These are phyloP conservation scores for Globisporangium mamillatum DNA, from an alignment of 352 stramenopile genomes.

Conservation along the genomic window DNA sequence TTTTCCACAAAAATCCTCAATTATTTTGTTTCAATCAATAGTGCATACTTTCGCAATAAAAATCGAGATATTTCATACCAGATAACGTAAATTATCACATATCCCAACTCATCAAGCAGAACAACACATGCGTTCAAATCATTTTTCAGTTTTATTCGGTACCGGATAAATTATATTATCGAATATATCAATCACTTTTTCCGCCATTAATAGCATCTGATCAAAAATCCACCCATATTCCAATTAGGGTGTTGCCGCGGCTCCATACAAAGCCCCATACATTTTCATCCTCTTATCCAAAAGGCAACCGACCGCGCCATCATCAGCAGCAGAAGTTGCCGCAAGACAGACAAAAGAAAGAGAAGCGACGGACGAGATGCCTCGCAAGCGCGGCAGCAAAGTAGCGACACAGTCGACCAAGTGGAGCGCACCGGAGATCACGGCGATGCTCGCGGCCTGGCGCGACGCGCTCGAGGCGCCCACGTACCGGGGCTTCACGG, in stretches of 20 bases:
- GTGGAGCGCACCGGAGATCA: conserved; percentile 7
- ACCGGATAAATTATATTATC: background rate
- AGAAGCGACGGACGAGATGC: background rate
- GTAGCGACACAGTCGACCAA: background rate
- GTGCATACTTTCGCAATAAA: no score
- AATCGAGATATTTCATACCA: no score
- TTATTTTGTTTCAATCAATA: no score
- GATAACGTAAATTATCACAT: no score
- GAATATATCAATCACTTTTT: background rate
- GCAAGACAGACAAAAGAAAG: background rate
- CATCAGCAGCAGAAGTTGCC: background rate
- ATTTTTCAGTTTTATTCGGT: background rate
- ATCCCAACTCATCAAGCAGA: no score
- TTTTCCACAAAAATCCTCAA: no score
- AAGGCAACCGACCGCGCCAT: background rate
- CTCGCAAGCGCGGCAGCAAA: background rate
- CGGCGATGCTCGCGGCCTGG: conserved; percentile 7
- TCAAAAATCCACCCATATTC: background rate
- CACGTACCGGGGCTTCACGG: background rate
- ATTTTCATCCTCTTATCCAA: background rate
- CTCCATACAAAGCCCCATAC: background rate
- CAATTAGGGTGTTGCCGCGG: background rate
- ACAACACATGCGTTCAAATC: no score
- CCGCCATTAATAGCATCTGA: background rate
- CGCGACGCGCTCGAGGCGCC: conserved; percentile 10